A percentile compares a stretch with the other conserved stretches of the same genome.
Evolutionary conservation across 2,329 filamentous ascomycete genomes (phyloP).

Genomic region (Colletotrichum tamarilloi): DNA sequence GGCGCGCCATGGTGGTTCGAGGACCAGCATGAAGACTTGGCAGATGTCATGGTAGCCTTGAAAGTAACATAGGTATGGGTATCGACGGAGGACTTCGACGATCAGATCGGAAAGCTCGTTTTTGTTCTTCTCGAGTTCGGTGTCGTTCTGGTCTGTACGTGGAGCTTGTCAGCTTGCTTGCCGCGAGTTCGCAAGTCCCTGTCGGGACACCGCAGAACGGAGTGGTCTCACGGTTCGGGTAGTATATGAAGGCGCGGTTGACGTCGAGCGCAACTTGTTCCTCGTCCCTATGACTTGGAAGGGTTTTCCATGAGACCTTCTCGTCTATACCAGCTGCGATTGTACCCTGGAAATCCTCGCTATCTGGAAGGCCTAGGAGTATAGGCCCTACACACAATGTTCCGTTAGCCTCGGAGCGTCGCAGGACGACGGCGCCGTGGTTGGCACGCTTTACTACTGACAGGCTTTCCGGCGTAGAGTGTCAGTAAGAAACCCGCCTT

Average conservation of each 20-base stretch:
- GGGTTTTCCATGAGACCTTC: conserved; percentile 62
- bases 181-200: neutral
- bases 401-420: conserved; percentile 28
- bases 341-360: conserved; percentile 30
- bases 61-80: conserved; percentile 93
- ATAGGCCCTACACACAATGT: conserved; percentile 66
- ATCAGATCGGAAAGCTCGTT: conserved; percentile 84
- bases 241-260: conserved; percentile 96
- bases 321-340: conserved; percentile 33
- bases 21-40: conserved; percentile 90
- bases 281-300: conserved; percentile 86
- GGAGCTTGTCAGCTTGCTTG: conserved; percentile 30
- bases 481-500: conserved; percentile 76
- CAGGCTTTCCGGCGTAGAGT: conserved; percentile 79
- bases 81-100: conserved; percentile 78
- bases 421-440: neutral
- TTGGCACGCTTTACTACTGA: conserved; percentile 60
- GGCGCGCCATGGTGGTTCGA: conserved; percentile 70
- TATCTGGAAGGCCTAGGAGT: conserved; percentile 57
- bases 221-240: conserved; percentile 76
- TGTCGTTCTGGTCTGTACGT: conserved; percentile 71
- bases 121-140: conserved; percentile 78
- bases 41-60: conserved; percentile 99
- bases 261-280: conserved; percentile 93
- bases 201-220: neutral